These are phyloP conservation scores for Hypericum androsaemum DNA, from an alignment of 345 rosid species.

Conservation along the genomic window DNA sequence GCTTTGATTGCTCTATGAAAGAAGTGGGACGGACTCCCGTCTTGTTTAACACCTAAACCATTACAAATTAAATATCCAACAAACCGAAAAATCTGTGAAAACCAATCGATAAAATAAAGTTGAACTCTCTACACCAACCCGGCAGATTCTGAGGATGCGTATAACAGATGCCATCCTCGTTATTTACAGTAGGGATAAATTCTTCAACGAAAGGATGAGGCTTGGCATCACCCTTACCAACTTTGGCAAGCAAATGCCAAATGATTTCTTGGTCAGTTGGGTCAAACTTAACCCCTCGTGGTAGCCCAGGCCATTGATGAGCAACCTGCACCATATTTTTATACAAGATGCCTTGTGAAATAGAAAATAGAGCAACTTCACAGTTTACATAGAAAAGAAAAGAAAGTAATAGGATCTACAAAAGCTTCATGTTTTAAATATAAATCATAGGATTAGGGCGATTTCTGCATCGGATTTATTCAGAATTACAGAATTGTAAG, in stretches of 20 bases:
- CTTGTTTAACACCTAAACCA: conserved; percentile 59
- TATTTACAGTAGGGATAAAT: conserved; percentile 67
- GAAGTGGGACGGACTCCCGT: conserved; percentile 71
- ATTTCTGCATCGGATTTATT: too few species aligned
- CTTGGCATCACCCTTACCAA: conserved; percentile 30
- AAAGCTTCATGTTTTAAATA: too few species aligned
- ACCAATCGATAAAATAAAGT: conserved; percentile 4
- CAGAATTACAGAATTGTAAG: too few species aligned
- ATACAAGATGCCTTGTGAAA: too few species aligned
- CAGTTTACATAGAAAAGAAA: too few species aligned
- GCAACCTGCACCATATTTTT: conserved; percentile 45
- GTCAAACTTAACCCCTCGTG: conserved; percentile 88
- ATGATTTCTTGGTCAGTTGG: conserved; percentile 90
- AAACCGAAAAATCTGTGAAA: neutral
- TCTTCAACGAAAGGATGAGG: conserved; percentile 75
- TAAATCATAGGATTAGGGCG: too few species aligned
- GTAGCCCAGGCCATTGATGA: conserved; percentile 89
- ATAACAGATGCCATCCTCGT: conserved; percentile 92
- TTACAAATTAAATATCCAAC: conserved; percentile 6
- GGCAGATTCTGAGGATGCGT: conserved; percentile 93
- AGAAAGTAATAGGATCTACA: too few species aligned
- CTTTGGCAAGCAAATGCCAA: conserved; percentile 76
- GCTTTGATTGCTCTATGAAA: conserved; percentile 87
- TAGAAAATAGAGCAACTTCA: too few species aligned
- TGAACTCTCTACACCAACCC: conserved; percentile 31